Base-by-base conservation (phyloP, 2,329 filamentous ascomycete species). In the Metarhizium guizhouense region DNA sequence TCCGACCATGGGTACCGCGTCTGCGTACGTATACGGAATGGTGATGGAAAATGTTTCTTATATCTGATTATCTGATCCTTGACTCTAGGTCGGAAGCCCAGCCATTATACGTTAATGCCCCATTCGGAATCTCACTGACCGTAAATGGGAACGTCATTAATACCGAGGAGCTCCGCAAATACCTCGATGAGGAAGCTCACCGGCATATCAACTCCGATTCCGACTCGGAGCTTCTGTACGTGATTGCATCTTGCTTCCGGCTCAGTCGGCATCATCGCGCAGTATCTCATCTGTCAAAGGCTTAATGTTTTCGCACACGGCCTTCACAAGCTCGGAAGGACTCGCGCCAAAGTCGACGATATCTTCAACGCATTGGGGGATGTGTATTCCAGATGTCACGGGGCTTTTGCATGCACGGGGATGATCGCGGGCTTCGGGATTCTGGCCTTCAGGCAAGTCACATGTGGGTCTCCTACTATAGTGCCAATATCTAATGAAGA, bases 101-200 rank as follows among this genome's bases (percentile, higher is more conserved):
- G 72, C 92, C 92, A 0, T 95, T 96, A 71, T 96, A 94, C 68
- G 90, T 68, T 64, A 95, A 95, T 75, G 83, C 79, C 56, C 90
- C 89, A 1, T 94, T 90, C 67, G 90, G 90, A 51, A 87, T 95
- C 63, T 88, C 81, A 65, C 81, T 94, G 68, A 82, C 86, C 25
- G 86, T 94, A 73, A 96, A 96, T 66, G 91, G 92, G 58, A 96
- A 96, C 72, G 77, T 96, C 50, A 88, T 95, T 75, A 81, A 95
- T 67, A 83, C 86, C 5, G 78, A 79, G 2, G 84, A 88, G 53
- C 76, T 95, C 51, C 83, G 82, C 68, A 72, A 77, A 58, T 89
- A 85, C 67, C 77, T 95, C 51, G 90, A 95, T 65, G 76, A 85
- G 60, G 87, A 88, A 61, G 89, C 88, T 7, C 89, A 89, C 67